A percentile compares a stretch with the other conserved stretches of the same genome.
Conservation (phyloP, 1,284 basidiomycete species). For the Quambalaria eucalypti region DNA sequence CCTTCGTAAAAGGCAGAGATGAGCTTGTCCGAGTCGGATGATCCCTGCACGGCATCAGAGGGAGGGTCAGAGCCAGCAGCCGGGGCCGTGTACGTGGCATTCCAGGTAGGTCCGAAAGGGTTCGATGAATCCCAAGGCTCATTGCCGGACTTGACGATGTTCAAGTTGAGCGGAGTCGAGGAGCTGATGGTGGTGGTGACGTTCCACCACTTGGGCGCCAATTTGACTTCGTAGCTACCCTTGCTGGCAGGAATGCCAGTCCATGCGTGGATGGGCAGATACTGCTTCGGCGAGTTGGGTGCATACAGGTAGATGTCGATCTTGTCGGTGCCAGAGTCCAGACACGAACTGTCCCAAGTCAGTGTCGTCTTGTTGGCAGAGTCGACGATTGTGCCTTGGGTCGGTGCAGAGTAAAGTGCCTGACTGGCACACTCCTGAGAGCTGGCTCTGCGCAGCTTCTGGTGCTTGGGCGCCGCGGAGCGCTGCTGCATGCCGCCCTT, state of each 20-base stretch:
- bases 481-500: too few species aligned
- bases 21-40: slow-evolving; percentile 6
- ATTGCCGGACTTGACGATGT: slow-evolving; percentile 41
- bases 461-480: too few species aligned
- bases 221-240: slow-evolving; percentile 22
- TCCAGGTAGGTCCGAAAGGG: slow-evolving; percentile 39
- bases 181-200: slow-evolving; percentile 14
- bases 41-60: slow-evolving; percentile 20
- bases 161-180: slow-evolving; percentile 25
- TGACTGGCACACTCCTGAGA: slow-evolving; percentile 20
- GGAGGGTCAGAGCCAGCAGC: slow-evolving; percentile 18
- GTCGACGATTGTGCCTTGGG: slow-evolving; percentile 13
- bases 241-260: slow-evolving; percentile 21
- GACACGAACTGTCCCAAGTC: slow-evolving; percentile 30
- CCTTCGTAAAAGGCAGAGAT: slow-evolving; percentile 30
- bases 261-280: slow-evolving; percentile 37
- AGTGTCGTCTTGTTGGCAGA: slow-evolving; percentile 25
- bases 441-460: too few species aligned
- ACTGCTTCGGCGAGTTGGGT: slow-evolving; percentile 17
- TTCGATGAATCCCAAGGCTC: slow-evolving; percentile 43
- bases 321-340: slow-evolving; percentile 17
- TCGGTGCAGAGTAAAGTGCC: slow-evolving; percentile 29
- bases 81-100: slow-evolving; percentile 30
- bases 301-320: slow-evolving; percentile 45
- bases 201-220: slow-evolving; percentile 40